These are phyloP conservation scores for Musa schizocarpa DNA, from an alignment of 176 grass and related monocot genomes.

Conservation along the genomic window DNA sequence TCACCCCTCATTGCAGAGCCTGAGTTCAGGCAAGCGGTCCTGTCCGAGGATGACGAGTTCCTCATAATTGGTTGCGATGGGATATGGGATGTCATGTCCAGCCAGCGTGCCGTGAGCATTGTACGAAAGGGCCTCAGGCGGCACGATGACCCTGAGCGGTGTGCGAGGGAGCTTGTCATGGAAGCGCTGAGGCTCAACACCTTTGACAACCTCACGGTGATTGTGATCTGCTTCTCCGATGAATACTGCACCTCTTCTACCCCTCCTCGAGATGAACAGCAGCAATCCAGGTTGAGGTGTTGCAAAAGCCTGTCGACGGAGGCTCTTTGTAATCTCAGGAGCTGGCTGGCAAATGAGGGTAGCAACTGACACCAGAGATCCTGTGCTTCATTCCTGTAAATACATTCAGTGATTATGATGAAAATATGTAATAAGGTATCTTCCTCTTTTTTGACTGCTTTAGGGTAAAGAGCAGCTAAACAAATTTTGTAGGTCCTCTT, in stretches of 20 bases:
- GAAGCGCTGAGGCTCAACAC: slow-evolving; percentile 1
- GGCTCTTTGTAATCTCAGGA: slow-evolving; percentile 5
- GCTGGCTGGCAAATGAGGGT: neutral
- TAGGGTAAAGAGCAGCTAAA: slow-evolving; percentile 1
- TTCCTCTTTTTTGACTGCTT: neutral
- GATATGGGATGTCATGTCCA: slow-evolving; percentile 16
- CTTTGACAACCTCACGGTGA: slow-evolving; percentile 15
- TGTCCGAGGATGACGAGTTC: slow-evolving; percentile 22
- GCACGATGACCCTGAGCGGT: slow-evolving; percentile 9
- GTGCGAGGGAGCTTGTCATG: slow-evolving; percentile 14
- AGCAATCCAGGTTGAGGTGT: neutral
- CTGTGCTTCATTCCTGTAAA: neutral
- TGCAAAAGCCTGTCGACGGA: slow-evolving; percentile 14
- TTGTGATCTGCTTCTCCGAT: slow-evolving; percentile 7
- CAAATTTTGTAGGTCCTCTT: neutral
- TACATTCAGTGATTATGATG: neutral
- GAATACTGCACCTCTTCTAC: neutral
- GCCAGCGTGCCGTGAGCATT: slow-evolving; percentile 6
- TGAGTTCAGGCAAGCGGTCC: slow-evolving; percentile 42
- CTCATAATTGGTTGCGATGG: slow-evolving; percentile 16
- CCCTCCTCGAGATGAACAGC: neutral
- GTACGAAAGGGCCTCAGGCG: slow-evolving; percentile 1
- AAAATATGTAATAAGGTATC: neutral
- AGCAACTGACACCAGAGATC: neutral
- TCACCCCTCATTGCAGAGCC: slow-evolving; percentile 75